Conservation (phyloP, 139 green algal species). For the Bryopsis sp. region DNA sequence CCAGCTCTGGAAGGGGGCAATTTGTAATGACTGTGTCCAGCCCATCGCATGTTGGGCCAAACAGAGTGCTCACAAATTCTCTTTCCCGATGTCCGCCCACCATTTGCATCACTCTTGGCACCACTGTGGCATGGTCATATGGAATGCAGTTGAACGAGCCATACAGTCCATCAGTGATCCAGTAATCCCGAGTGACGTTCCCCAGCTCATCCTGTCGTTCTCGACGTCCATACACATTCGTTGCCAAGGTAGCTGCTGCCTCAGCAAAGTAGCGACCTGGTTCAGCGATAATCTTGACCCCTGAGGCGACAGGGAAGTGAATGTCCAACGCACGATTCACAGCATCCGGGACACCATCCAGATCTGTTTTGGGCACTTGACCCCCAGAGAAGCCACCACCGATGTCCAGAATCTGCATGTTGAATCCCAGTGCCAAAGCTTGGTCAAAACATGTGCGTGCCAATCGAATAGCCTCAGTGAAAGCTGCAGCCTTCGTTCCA, state of each 20-base stretch:
- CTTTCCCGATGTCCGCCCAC: background rate
- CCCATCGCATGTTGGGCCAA: constrained; percentile 82
- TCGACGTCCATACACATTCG: constrained; percentile 73
- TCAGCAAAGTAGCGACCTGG: constrained; percentile 96
- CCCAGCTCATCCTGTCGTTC: constrained; percentile 25
- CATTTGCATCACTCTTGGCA: background rate
- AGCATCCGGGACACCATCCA: constrained; percentile 60
- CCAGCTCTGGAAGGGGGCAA: constrained; percentile 61
- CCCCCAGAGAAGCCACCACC: constrained; percentile 86
- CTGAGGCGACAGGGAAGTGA: constrained; percentile 67
- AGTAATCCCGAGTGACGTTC: constrained; percentile 29
- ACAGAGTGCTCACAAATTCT: constrained; percentile 47
- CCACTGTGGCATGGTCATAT: constrained; percentile 53
- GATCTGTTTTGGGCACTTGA: constrained; percentile 52
- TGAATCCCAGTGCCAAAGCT: constrained; percentile 56
- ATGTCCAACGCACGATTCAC: constrained; percentile 77
- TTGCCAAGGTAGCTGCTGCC: constrained; percentile 62
- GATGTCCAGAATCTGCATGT: constrained; percentile 90
- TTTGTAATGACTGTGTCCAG: constrained; percentile 73
- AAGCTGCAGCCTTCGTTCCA: constrained; percentile 68
- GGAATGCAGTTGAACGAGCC: constrained; percentile 94
- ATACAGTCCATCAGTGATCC: constrained; percentile 91
- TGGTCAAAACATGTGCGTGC: constrained; percentile 64
- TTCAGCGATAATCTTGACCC: constrained; percentile 84
- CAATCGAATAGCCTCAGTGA: constrained; percentile 55